A percentile compares a stretch with the other conserved stretches of the same genome.
Conservation (phyloP, 495 filamentous ascomycete species). For the Parathielavia appendiculata region DNA sequence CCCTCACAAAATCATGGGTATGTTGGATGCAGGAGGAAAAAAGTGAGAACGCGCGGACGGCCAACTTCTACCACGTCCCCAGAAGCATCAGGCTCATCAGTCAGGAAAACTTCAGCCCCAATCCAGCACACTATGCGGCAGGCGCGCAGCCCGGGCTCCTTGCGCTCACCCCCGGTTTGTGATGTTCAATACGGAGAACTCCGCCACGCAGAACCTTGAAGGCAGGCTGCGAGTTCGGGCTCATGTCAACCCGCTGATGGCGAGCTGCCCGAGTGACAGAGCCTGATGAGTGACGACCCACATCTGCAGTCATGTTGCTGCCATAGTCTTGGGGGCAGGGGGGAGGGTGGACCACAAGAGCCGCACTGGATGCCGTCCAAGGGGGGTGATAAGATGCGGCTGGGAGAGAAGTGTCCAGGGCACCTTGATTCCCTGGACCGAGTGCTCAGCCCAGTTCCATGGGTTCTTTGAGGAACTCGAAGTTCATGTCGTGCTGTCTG, state of each 20-base stretch:
- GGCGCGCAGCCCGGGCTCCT: no score
- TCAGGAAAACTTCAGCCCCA: background rate
- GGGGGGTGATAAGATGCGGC: no score
- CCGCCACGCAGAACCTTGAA: no score
- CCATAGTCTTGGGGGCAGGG: background rate
- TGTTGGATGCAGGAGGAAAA: slow-evolving; percentile 2
- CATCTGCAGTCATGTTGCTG: no score
- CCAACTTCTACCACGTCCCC: background rate
- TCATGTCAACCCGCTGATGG: background rate
- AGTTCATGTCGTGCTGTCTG: no score
- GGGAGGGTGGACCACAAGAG: background rate
- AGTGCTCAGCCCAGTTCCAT: no score
- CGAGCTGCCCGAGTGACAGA: background rate
- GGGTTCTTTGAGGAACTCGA: no score
- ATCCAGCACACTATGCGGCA: background rate
- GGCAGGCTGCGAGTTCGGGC: background rate
- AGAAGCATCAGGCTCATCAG: background rate
- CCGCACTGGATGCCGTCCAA: background rate
- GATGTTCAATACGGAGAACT: no score
- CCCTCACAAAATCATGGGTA: slow-evolving; percentile 4
- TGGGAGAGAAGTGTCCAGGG: no score
- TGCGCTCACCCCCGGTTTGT: no score
- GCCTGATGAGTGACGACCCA: background rate
- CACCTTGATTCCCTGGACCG: no score
- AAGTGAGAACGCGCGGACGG: background rate